Conservation (phyloP, 208 protist genomes). For the Crithidia expoeki region DNA sequence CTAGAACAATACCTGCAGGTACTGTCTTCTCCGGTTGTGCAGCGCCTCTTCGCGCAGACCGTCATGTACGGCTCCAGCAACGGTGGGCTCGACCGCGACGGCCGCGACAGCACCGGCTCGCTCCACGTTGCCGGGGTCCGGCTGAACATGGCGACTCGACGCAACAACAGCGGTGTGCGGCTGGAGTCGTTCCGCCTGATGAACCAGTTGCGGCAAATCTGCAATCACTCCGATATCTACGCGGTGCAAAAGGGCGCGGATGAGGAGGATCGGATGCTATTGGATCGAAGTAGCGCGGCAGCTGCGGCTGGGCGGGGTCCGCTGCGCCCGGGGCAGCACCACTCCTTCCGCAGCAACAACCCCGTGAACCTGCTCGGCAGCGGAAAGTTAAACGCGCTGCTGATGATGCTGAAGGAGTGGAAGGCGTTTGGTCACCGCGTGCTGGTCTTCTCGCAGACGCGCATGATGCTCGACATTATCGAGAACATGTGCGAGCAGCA, state of each 20-base stretch:
- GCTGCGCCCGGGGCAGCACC: constrained; percentile 13
- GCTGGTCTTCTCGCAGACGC: constrained; percentile 97
- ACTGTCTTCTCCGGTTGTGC: constrained; percentile 73
- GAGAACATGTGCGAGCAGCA: constrained; percentile 89
- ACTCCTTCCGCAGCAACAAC: constrained; percentile 75
- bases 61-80: constrained; percentile 31
- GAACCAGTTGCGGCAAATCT: constrained; percentile 81
- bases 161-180: constrained; percentile 42
- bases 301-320: background rate
- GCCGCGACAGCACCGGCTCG: constrained; percentile 54
- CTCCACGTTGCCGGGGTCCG: constrained; percentile 65
- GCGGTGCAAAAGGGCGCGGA: constrained; percentile 40
- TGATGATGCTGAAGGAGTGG: constrained; percentile 94
- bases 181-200: constrained; percentile 68
- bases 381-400: constrained; percentile 94
- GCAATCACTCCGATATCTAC: constrained; percentile 85
- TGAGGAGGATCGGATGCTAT: constrained; percentile 34
- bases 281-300: constrained; percentile 14
- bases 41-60: constrained; percentile 55
- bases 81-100: constrained; percentile 60
- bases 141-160: constrained; percentile 48
- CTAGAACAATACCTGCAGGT: constrained; percentile 91
- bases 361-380: constrained; percentile 68
- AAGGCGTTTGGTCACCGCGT: constrained; percentile 90
- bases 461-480: constrained; percentile 98